Evolutionary conservation across 129 eudicot genomes (phyloP), one percentile per base, ranked within the genome.

Genomic region (Calendula officinalis): DNA sequence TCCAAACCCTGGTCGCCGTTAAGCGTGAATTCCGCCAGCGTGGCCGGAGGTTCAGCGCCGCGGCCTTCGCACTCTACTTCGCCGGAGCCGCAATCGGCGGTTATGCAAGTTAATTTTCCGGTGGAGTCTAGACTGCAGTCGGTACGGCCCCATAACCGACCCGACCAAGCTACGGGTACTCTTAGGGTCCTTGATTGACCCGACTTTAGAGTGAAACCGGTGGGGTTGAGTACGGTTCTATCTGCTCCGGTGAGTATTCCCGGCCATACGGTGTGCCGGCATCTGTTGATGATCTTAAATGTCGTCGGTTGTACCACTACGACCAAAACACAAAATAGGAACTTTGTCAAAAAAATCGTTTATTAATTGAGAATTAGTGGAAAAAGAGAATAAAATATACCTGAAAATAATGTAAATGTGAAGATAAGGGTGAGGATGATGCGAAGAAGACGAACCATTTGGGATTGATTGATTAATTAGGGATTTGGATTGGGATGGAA

Each of bases 261-360:
- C 12, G 96, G 96, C 96, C 96, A 88, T 3, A 88, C 62, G 3
- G 92, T 82, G 76, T 74, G 80, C 11, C 82, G 82, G 67, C 96
- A 88, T 74, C 76, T 75, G 76, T 84, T 88, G 2, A 79, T 80
- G 65, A 88, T 40, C 63, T 76, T 88, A 69, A 88, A 88, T 1
- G 83, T 65, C 8, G 96, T 82, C 13, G 94, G 67, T 6, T 72
- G 60, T 0, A 78, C 90, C 38, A 8, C 95, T 87, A 58, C 11
- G 37, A 11, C 11, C 15, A 60, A 63, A 34, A 33, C 54, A 64
- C 2, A n/a, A 63, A 43, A 46, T 0, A 5, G 30, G 30, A 22
- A 12, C 11, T 2, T 41, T 3, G 35, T 8, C 11, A 73, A 32
- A 36, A 7, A 43, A 56, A 5, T 43, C 44, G 32, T 15, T 32